These are phyloP conservation scores for Ascochyta rabiei DNA, from an alignment of 2,329 filamentous ascomycete species.

Conservation along the genomic window DNA sequence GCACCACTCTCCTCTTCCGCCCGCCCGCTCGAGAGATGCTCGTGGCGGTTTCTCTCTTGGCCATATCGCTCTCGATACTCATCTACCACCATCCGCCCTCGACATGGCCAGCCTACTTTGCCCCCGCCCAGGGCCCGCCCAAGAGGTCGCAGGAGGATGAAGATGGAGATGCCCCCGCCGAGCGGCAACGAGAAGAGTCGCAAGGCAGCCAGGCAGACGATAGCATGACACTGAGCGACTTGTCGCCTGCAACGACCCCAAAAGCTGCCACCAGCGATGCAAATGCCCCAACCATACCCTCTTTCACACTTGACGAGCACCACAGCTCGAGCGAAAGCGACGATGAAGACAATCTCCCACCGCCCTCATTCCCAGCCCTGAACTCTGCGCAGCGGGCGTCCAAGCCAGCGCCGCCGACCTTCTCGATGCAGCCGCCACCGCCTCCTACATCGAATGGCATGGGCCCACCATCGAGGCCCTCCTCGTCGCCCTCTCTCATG, in stretches of 20 bases:
- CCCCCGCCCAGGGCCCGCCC: slow-evolving; percentile 16
- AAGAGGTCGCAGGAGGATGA: slow-evolving; percentile 26
- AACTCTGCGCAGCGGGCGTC: slow-evolving; percentile 56
- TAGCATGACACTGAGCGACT: background rate
- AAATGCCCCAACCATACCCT: slow-evolving; percentile 32
- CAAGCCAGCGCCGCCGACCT: slow-evolving; percentile 19
- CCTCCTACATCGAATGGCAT: slow-evolving; percentile 34
- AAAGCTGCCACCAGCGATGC: slow-evolving; percentile 32
- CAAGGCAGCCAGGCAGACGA: slow-evolving; percentile 10
- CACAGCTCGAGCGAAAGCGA: slow-evolving; percentile 36
- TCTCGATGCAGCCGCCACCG: slow-evolving; percentile 25
- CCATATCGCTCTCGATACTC: slow-evolving; percentile 45
- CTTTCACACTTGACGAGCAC: slow-evolving; percentile 47
- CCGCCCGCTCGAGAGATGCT: slow-evolving; percentile 42
- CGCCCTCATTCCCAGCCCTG: slow-evolving; percentile 52
- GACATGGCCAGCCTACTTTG: slow-evolving; percentile 40
- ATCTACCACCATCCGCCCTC: slow-evolving; percentile 46
- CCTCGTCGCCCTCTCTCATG: slow-evolving; percentile 37
- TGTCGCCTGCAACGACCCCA: slow-evolving; percentile 42
- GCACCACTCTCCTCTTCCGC: slow-evolving; percentile 1
- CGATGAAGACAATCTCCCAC: slow-evolving; percentile 45
- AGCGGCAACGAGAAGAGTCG: slow-evolving; percentile 23
- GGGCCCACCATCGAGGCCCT: slow-evolving; percentile 44
- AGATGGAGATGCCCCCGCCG: slow-evolving; percentile 17
- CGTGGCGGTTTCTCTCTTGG: slow-evolving; percentile 46